Evolutionary conservation across 441 rosid genomes (phyloP).

Genomic region (Populus hybrid): DNA sequence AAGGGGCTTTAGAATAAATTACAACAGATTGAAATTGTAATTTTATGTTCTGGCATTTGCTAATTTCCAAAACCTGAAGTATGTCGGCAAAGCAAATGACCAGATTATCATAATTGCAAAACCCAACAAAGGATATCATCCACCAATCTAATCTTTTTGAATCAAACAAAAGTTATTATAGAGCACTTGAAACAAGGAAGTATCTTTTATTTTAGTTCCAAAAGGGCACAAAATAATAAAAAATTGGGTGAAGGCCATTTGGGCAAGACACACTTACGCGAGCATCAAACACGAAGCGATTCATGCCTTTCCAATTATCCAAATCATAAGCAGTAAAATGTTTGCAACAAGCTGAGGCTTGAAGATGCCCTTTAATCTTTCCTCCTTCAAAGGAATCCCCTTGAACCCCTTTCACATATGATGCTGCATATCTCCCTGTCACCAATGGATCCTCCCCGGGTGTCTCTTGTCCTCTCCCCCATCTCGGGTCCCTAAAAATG

Average conservation of each 20-base stretch:
- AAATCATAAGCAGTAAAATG: conserved; percentile 93
- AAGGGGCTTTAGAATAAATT: neutral
- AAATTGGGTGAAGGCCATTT: neutral
- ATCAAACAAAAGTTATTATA: neutral
- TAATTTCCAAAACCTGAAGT: neutral
- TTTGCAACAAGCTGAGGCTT: conserved; percentile 94
- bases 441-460: conserved; percentile 88
- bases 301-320: conserved; percentile 90
- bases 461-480: conserved; percentile 66
- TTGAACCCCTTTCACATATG: conserved; percentile 79
- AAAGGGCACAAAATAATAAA: neutral
- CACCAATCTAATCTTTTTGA: neutral
- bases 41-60: neutral
- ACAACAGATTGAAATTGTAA: neutral
- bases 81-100: neutral
- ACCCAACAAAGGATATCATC: neutral
- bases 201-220: neutral
- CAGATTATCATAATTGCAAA: neutral
- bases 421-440: conserved; percentile 73
- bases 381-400: conserved; percentile 37
- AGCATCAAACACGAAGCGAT: conserved; percentile 79
- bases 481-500: conserved; percentile 87
- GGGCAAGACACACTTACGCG: conserved; percentile 31
- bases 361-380: conserved; percentile 48
- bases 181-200: neutral